Percentiles rank a stretch among this genome's conserved stretches.
Evolutionary conservation across 176 grass and related monocot species (phyloP).

Genomic region (Typha latifolia): DNA sequence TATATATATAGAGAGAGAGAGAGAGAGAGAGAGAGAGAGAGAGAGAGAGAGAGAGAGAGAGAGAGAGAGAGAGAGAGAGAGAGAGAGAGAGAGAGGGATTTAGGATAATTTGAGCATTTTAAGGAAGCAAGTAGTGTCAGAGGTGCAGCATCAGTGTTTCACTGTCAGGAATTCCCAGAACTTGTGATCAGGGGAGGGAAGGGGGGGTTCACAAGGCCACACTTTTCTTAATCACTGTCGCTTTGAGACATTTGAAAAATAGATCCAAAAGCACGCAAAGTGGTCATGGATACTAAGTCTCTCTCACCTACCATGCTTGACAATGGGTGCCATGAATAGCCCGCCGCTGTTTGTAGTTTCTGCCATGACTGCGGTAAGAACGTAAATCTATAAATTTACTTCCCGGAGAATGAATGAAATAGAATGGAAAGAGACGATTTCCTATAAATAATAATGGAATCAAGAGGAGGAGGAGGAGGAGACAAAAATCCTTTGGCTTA

Average conservation of each 20-base stretch:
- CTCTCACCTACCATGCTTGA: constrained; percentile 1
- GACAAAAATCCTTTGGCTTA: too few species aligned
- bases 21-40: too few species aligned
- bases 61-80: background rate
- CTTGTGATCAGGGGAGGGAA: background rate
- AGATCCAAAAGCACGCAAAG: background rate
- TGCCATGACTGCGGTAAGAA: too few species aligned
- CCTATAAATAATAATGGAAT: too few species aligned
- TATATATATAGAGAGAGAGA: too few species aligned
- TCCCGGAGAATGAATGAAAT: too few species aligned
- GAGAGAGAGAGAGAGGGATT: background rate
- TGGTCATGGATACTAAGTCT: background rate
- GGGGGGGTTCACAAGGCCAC: background rate
- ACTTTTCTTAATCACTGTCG: background rate
- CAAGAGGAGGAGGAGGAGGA: too few species aligned
- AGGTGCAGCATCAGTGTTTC: constrained; percentile 1
- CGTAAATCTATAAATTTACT: too few species aligned
- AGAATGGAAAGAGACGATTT: too few species aligned
- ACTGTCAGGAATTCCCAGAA: background rate
- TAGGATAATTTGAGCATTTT: background rate
- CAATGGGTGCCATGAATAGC: background rate
- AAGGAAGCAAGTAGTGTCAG: background rate
- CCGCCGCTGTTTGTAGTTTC: too few species aligned
- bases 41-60: background rate
- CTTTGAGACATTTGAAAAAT: background rate